A percentile compares a stretch with the other conserved stretches of the same genome.
Evolutionary conservation across 2,329 filamentous ascomycete genomes (phyloP).

Genomic region (Cyclaneusma minus): DNA sequence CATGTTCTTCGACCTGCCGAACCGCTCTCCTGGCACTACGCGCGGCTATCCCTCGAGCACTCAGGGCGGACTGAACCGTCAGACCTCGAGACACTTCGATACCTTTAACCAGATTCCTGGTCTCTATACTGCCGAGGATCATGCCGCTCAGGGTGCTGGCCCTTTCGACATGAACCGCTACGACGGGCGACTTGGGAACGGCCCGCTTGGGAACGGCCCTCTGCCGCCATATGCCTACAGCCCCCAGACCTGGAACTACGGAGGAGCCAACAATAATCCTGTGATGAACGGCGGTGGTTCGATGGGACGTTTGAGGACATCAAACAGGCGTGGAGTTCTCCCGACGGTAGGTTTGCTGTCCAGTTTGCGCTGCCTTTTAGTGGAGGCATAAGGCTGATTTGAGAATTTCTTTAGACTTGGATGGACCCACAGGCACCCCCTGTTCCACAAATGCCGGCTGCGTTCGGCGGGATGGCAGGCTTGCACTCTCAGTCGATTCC

Average conservation of each 20-base stretch:
- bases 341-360: constrained; percentile 48
- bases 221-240: constrained; percentile 50
- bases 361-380: constrained; percentile 4
- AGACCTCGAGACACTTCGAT: constrained; percentile 67
- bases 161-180: constrained; percentile 32
- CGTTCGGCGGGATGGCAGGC: too few relatives aligned
- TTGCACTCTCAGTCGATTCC: too few relatives aligned
- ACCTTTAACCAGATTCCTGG: constrained; percentile 51
- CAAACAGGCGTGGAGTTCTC: constrained; percentile 43
- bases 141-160: constrained; percentile 24
- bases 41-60: too few relatives aligned
- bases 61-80: constrained; percentile 49
- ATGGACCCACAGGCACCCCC: constrained; percentile 38
- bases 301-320: constrained; percentile 37
- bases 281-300: constrained; percentile 46
- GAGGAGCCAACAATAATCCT: constrained; percentile 42
- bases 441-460: too few relatives aligned
- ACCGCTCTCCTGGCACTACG: constrained; percentile 61
- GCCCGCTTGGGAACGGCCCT: constrained; percentile 35
- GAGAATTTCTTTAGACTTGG: constrained; percentile 40
- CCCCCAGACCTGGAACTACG: constrained; percentile 68
- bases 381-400: constrained; percentile 9
- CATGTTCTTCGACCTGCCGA: constrained; percentile 61
- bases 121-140: constrained; percentile 57
- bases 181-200: constrained; percentile 26